Conservation (phyloP, 192 early-diverging fungal genomes). For the Backusella parvicylindrica region DNA sequence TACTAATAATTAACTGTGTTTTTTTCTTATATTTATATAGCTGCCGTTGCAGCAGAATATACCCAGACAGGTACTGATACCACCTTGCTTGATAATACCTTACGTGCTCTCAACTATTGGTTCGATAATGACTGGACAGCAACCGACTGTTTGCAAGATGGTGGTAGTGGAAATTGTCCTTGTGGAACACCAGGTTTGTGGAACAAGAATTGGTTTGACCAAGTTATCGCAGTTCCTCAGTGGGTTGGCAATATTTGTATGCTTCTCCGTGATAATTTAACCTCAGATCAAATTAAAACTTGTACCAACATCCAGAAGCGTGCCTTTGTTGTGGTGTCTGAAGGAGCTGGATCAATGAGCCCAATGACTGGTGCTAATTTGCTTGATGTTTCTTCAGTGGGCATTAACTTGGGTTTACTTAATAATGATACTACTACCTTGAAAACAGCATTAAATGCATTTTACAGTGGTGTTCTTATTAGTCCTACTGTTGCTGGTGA, state of each 20-base stretch:
- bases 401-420: constrained; percentile 8
- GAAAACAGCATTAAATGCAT: background rate
- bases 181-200: constrained; percentile 31
- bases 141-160: background rate
- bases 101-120: constrained; percentile 20
- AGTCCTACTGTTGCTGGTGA: background rate
- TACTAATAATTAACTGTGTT: background rate
- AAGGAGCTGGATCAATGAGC: background rate
- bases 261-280: background rate
- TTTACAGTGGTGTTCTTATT: constrained; percentile 11
- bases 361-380: constrained; percentile 20
- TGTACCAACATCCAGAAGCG: constrained; percentile 14
- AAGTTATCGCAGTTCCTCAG: constrained; percentile 9
- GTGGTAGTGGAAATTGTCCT: constrained; percentile 17
- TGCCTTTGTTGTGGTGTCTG: background rate
- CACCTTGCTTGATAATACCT: background rate
- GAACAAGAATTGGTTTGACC: constrained; percentile 31
- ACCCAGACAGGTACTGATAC: background rate
- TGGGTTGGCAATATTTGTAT: constrained; percentile 14
- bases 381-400: constrained; percentile 22
- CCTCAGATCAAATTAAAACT: background rate
- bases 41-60: background rate
- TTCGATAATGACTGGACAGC: constrained; percentile 11
- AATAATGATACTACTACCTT: constrained; percentile 11
- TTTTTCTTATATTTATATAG: background rate